Evolutionary conservation across 208 protist genomes (phyloP).

Genomic region (Leishmania martiniquensis): DNA sequence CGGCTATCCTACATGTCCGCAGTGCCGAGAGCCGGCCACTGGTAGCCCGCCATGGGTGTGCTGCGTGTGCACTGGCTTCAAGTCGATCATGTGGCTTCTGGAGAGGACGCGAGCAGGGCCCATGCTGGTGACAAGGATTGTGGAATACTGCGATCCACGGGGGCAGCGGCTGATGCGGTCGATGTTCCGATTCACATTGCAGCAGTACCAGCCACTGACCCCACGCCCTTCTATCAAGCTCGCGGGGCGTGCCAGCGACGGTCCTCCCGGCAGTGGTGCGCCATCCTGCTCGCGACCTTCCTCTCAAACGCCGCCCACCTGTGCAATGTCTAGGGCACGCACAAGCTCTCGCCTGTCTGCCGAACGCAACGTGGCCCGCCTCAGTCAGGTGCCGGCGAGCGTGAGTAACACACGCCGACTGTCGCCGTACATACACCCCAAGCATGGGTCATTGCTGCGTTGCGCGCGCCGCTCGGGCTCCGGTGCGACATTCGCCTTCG

Average conservation of each 20-base stretch:
- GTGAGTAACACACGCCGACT: conserved; percentile 16
- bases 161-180: conserved; percentile 60
- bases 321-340: conserved; percentile 6
- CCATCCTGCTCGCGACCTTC: conserved; percentile 2
- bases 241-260: conserved; percentile 6
- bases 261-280: conserved; percentile 12
- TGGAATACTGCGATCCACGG: conserved; percentile 75
- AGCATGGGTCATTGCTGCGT: conserved; percentile 19
- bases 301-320: conserved; percentile 21
- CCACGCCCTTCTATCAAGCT: conserved; percentile 18
- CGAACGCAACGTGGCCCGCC: conserved; percentile 11
- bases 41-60: conserved; percentile 50
- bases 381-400: conserved; percentile 16
- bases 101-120: conserved; percentile 54
- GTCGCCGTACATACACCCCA: conserved; percentile 25
- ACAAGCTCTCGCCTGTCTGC: conserved; percentile 13
- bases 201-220: conserved; percentile 32
- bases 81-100: conserved; percentile 73
- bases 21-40: conserved; percentile 45
- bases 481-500: neutral
- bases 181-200: conserved; percentile 59
- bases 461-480: neutral
- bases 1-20: conserved; percentile 54
- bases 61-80: conserved; percentile 48
- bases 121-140: conserved; percentile 51